Base-by-base conservation (phyloP, 768 basidiomycete genomes). In the Lentinus brumalis region DNA sequence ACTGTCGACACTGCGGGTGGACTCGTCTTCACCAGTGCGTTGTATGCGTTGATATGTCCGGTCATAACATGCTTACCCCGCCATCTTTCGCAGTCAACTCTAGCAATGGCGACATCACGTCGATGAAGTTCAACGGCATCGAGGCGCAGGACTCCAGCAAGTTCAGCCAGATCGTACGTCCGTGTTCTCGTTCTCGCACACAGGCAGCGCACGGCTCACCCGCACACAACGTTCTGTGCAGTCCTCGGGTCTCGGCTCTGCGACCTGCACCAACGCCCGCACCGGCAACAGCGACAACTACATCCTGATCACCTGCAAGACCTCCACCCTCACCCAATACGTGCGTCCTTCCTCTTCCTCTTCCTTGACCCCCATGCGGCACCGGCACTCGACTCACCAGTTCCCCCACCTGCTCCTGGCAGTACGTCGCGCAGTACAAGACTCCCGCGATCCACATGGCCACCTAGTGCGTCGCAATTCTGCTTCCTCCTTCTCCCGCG, bases 41-140 rank as follows among this genome's bases (percentile, higher is more conserved):
- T 8, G 38, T 6, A 5, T 5, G 10, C 1, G 11, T n/a, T 30
- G 53, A 16, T 54, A 12, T 44, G 41, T 54, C 16, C 6, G 2
- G 39, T 53, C 16, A 53, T 77, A 9, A 76, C 78, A n/a, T 79
- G 63, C 54, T 73, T 69, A 29, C 26, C n/a, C 49, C 29, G 39
- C n/a, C 26, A 49, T n/a, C 56, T 42, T 42, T 29, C 38, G 12
- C 51, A 79, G 80, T 81, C 59, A 75, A 78, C 63, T 76, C 67
- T 6, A 64, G 73, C 31, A 78, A 78, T 66, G 79, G 80, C 12
- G 79, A 83, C 66, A 78, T 82, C 32, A 81, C 76, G 4, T 81
- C 79, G 1, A 58, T 83, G 29, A 62, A 71, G 32, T 83, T 75
- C 70, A 80, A 80, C 60, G 78, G 81, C 29, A 77, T 75, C 55